Evolutionary conservation across 2,329 filamentous ascomycete genomes (phyloP), one percentile per base, ranked within the genome.

Genomic region (Botryotinia convoluta): DNA sequence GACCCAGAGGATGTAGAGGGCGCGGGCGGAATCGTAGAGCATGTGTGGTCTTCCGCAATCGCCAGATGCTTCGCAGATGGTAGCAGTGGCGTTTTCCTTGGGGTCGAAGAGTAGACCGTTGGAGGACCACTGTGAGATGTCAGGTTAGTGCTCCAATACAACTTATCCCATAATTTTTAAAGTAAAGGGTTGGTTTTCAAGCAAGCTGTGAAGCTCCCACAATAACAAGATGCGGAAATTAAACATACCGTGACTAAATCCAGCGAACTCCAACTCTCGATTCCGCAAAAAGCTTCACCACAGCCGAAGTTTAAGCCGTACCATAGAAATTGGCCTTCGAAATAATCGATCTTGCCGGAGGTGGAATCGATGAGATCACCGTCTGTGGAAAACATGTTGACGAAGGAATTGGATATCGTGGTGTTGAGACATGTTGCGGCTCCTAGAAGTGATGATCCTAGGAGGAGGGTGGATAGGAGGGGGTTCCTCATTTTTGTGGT

Each of bases 271-370:
- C 60, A 71, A 57, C 69, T 71, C 35, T 71, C 69, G 16, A 79
- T 76, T 20, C 78, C 77, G 48, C 77, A 79, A 62, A 79, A 78
- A 2, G n/a, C 72, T 32, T 72, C 20, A 0, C 75, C 76, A 45
- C 77, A 79, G 10, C 73, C 75, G 35, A 74, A 74, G 6, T 73
- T 70, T 1, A 78, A 39, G 16, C 76, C 77, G 59, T 79, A 79
- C 77, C 75, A 79, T 22, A 79, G 54, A 51, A 77, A 77, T 18
- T 73, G 64, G 29, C 76, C 76, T 29, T 73, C 72, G 8, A 79
- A 70, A 32, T 72, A 77, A 60, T 78, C 78, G 14, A 79, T 77
- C 67, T 79, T 78, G 22, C 75, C 78, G 18, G 75, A 77, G 72
- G 75, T 76, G 16, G 76, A 70, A 60, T 78, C 77, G 32, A 79